Evolutionary conservation across 345 rosid genomes (phyloP), one percentile per base, ranked within the genome.

Genomic region (Litchi chinensis): DNA sequence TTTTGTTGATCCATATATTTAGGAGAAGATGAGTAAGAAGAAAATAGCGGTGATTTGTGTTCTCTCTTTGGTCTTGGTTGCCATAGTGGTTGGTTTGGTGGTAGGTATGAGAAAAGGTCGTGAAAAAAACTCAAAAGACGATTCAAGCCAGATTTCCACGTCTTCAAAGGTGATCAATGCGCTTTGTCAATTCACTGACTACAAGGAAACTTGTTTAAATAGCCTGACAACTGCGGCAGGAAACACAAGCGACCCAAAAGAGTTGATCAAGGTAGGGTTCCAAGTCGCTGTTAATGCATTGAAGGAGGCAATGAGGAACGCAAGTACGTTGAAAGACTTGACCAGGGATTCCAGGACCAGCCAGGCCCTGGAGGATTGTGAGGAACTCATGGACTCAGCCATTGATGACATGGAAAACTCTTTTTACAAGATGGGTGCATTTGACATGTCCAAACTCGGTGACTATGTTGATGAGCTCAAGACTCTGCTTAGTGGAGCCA

Each of bases 401-500:
- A 85, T 92, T 22, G 84, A 81, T 4, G 98, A 92, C 56, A 84
- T 95, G 32, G 74, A 82, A 5, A 82, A 57, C 21, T 91, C 95
- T 10, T 79, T 88, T 26, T n/a, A 82, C 18, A 75, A 82, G 10
- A 68, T 93, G 21, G 85, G 87, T 4, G 76, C 70, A 0, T 88
- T 89, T 24, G 89, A 92, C 4, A 5, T 83, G 0, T 74, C 76
- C 57, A 79, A 76, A 52, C 6, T 85, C 0, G 86, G 88, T 6
- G 41, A 67, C 22, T 89, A 77, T 71, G 56, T 86, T 1, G 86
- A 87, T 11, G 88, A 92, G 79, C 88, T 95, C 69, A 82, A 85
- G 59, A 79, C 88, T 66, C 93, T 95, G 98, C 87, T 92, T 8
- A 91, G 97, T 46, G 98, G 93, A 40, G 84, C 99, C 22, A 68